Evolutionary conservation across 1,284 basidiomycete genomes (phyloP).

Genomic region (Trametes versicolor): DNA sequence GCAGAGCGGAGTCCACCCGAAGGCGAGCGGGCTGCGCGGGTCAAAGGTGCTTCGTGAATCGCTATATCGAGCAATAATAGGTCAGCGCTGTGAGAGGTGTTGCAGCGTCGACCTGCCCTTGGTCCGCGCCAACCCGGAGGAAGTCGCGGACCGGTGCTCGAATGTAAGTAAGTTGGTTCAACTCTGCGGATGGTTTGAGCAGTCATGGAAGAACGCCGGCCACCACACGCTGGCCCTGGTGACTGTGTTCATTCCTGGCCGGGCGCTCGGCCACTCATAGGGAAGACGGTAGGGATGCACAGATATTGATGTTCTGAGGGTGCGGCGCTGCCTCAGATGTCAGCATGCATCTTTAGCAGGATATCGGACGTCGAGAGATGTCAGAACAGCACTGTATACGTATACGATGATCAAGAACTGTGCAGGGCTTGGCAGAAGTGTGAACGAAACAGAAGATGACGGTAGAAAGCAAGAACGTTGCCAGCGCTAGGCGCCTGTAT

Average conservation of each 20-base stretch:
- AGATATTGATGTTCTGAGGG: too few species aligned
- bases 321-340: too few species aligned
- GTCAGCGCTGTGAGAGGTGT: conserved; percentile 15
- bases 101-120: conserved; percentile 22
- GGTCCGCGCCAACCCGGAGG: conserved; percentile 23
- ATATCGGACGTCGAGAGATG: neutral
- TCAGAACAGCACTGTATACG: neutral
- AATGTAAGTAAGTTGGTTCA: neutral
- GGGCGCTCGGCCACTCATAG: too few species aligned
- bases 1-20: conserved; percentile 14
- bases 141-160: conserved; percentile 28
- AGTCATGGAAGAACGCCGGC: too few species aligned
- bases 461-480: conserved; percentile 1
- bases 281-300: too few species aligned
- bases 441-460: neutral
- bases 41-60: conserved; percentile 38
- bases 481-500: neutral
- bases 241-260: too few species aligned
- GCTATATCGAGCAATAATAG: conserved; percentile 30
- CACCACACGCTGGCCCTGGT: too few species aligned
- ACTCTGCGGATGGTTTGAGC: neutral
- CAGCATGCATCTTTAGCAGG: too few species aligned
- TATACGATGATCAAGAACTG: neutral
- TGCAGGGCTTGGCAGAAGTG: neutral
- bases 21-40: conserved; percentile 29